Percentiles rank a stretch among this genome's conserved stretches.
Evolutionary conservation across 2,329 filamentous ascomycete species (phyloP).

Genomic region (Fusarium scirpi): DNA sequence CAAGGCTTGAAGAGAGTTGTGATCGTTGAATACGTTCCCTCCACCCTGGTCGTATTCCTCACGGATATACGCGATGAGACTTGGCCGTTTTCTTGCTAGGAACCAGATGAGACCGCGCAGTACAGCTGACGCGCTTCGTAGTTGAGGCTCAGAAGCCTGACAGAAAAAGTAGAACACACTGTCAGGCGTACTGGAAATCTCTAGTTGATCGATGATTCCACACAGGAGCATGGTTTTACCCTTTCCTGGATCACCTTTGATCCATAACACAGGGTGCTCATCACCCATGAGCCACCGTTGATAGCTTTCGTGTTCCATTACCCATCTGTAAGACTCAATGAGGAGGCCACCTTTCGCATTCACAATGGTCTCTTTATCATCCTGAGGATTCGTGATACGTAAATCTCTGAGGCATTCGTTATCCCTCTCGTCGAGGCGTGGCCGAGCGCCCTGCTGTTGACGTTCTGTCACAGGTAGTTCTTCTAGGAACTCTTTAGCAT

Average conservation of each 20-base stretch:
- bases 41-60: background rate
- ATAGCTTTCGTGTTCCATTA: background rate
- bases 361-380: background rate
- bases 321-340: rapidly evolving
- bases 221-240: background rate
- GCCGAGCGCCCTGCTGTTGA: background rate
- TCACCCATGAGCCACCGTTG: background rate
- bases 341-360: background rate
- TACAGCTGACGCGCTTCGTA: rapidly evolving
- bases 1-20: background rate
- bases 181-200: rapidly evolving
- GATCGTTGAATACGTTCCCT: background rate
- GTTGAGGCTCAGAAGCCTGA: background rate
- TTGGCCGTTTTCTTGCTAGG: rapidly evolving
- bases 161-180: background rate
- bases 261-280: rapidly evolving
- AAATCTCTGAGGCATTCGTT: rapidly evolving
- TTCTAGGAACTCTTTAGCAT: constrained; percentile 8
- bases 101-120: background rate
- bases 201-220: background rate
- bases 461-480: too few species aligned
- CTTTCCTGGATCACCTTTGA: background rate
- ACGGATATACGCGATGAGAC: background rate
- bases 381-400: background rate
- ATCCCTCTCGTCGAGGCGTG: background rate